Conservation (phyloP, 805 yeast genomes). For the Starmerella floris region DNA sequence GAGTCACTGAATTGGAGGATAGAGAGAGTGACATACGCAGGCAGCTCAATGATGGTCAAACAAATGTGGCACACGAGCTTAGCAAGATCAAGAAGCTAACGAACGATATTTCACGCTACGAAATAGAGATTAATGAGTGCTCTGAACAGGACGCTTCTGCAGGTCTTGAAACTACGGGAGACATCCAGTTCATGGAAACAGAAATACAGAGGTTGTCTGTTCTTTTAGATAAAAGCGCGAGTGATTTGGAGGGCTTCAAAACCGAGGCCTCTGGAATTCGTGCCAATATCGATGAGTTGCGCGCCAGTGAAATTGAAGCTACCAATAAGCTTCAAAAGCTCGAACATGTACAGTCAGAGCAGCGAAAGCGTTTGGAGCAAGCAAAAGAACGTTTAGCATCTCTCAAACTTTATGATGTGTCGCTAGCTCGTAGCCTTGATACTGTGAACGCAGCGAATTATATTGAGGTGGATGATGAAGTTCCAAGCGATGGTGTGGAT, state of each 20-base stretch:
- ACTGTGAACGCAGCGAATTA: background rate
- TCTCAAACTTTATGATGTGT: conserved; percentile 9
- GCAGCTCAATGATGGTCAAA: conserved; percentile 41
- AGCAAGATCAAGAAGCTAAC: conserved; percentile 12
- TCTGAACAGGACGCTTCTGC: conserved; percentile 13
- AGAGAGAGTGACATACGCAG: conserved; percentile 28
- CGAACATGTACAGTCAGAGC: background rate
- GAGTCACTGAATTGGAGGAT: conserved; percentile 59
- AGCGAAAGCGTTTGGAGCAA: background rate
- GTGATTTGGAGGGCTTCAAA: conserved; percentile 9
- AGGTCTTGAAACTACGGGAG: background rate
- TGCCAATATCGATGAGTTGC: conserved; percentile 28
- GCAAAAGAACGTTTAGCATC: background rate
- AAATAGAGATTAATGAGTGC: conserved; percentile 18
- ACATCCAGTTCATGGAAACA: conserved; percentile 1
- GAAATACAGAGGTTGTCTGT: conserved; percentile 2
- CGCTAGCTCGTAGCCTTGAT: conserved; percentile 5
- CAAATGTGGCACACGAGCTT: conserved; percentile 23
- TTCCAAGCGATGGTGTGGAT: background rate
- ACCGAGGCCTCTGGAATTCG: conserved; percentile 25
- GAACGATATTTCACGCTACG: conserved; percentile 28
- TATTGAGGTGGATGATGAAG: background rate
- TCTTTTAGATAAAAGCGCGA: background rate
- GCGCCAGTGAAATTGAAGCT: conserved; percentile 18
- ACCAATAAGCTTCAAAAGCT: conserved; percentile 6